Conservation (phyloP, 495 filamentous ascomycete species). For the Penicillium cinerascens region DNA sequence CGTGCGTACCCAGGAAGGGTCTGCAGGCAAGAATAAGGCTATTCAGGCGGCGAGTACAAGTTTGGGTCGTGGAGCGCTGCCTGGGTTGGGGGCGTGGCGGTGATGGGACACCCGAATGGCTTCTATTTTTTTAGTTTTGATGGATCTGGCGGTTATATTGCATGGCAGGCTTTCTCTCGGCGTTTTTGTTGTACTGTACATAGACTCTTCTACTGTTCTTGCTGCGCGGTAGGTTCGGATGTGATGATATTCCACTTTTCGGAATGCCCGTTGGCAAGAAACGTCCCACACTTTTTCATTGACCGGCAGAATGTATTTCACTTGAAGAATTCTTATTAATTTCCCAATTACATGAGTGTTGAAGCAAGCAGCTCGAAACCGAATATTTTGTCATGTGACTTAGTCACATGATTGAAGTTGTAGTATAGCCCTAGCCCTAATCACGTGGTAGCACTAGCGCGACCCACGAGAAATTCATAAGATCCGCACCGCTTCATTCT, state of each 20-base stretch:
- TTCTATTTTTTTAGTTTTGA: background rate
- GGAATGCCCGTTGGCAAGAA: background rate
- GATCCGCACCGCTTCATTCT: conserved; percentile 19
- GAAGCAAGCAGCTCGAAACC: background rate
- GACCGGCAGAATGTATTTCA: background rate
- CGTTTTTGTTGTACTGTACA: background rate
- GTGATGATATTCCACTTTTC: background rate
- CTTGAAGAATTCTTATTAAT: background rate
- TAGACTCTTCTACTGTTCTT: background rate
- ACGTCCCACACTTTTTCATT: background rate
- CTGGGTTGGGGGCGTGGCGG: conserved; percentile 43
- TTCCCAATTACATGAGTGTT: background rate
- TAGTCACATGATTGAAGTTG: background rate
- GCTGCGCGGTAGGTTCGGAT: background rate
- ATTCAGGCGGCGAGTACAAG: conserved; percentile 43
- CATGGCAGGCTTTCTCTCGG: background rate
- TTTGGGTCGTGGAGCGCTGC: conserved; percentile 36
- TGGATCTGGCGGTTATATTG: background rate
- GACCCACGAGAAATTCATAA: conserved; percentile 36
- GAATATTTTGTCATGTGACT: background rate
- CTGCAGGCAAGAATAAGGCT: conserved; percentile 64
- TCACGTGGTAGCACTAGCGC: conserved; percentile 35
- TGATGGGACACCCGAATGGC: conserved; percentile 12
- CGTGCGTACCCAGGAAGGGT: conserved; percentile 77
- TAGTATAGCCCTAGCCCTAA: conserved; percentile 21